A percentile compares a stretch with the other conserved stretches of the same genome.
These are phyloP conservation scores for Dendrobium huoshanense DNA, from an alignment of 106 monocot species.

Conservation along the genomic window DNA sequence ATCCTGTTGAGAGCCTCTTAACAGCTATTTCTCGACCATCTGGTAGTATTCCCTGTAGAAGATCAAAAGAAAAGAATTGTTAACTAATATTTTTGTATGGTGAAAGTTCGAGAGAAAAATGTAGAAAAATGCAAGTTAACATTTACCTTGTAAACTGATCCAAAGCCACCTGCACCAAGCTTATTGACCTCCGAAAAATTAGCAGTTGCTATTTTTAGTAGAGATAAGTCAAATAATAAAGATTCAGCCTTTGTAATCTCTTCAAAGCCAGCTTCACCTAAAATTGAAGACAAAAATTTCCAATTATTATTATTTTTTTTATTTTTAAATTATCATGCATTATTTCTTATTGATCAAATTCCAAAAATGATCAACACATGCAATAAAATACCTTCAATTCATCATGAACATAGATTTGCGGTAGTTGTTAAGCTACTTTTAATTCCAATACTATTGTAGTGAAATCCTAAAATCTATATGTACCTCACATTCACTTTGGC, in stretches of 20 bases:
- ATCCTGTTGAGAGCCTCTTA: slow-evolving; percentile 24
- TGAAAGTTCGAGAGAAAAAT: background rate
- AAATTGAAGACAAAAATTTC: background rate
- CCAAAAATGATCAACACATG: background rate
- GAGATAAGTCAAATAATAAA: slow-evolving; percentile 7
- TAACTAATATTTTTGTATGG: background rate
- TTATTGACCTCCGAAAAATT: slow-evolving; percentile 18
- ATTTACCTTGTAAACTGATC: slow-evolving; percentile 28
- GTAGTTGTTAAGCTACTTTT: too few relatives aligned
- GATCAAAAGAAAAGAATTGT: background rate
- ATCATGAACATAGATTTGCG: too few relatives aligned
- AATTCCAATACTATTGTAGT: too few relatives aligned
- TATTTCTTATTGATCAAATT: background rate
- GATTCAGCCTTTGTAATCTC: background rate
- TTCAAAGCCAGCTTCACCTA: background rate
- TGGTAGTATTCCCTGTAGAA: slow-evolving; percentile 1
- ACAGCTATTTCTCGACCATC: slow-evolving; percentile 27
- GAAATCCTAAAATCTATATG: too few relatives aligned
- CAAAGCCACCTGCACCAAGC: slow-evolving; percentile 37
- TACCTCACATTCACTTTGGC: too few relatives aligned
- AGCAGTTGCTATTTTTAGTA: slow-evolving; percentile 7
- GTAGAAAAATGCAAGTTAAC: background rate
- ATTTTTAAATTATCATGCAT: background rate
- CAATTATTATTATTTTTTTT: background rate
- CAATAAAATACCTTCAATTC: background rate